Conservation (phyloP, 2,329 filamentous ascomycete genomes). For the Paraphoma chrysanthemicola region DNA sequence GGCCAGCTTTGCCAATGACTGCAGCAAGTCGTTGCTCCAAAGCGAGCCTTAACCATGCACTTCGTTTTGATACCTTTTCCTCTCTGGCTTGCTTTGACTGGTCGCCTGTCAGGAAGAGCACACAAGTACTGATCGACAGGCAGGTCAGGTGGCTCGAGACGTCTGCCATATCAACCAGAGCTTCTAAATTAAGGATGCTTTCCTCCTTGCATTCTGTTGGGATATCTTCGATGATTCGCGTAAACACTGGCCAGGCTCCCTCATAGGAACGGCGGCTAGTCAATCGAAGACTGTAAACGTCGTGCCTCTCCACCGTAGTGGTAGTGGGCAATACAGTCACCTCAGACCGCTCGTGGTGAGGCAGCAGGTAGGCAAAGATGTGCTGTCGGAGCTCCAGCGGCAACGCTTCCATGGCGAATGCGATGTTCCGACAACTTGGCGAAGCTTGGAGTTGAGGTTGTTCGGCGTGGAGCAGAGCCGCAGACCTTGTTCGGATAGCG, state of each 20-base stretch:
- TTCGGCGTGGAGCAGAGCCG: not conserved
- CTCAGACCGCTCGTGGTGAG: not conserved
- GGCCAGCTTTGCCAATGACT: no score
- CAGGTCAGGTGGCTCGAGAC: not conserved
- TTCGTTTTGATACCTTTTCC: not conserved
- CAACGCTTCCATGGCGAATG: conserved; percentile 3
- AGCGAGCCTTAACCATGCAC: not conserved
- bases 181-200: not conserved
- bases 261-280: not conserved
- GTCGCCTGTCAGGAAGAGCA: no score
- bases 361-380: conserved; percentile 4
- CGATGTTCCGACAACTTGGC: not conserved
- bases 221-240: not conserved
- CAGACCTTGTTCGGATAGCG: not conserved
- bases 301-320: not conserved
- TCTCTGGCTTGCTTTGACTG: not conserved
- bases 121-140: not conserved
- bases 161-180: not conserved
- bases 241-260: not conserved
- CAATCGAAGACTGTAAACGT: conserved; percentile 1
- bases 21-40: no score
- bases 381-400: conserved; percentile 5
- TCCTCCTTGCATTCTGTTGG: not conserved
- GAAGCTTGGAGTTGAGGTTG: not conserved
- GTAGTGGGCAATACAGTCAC: not conserved